phyloP scores from a whole-genome alignment of 2,329 filamentous ascomycete genomes.

The Pseudopithomyces maydicus region DNA sequence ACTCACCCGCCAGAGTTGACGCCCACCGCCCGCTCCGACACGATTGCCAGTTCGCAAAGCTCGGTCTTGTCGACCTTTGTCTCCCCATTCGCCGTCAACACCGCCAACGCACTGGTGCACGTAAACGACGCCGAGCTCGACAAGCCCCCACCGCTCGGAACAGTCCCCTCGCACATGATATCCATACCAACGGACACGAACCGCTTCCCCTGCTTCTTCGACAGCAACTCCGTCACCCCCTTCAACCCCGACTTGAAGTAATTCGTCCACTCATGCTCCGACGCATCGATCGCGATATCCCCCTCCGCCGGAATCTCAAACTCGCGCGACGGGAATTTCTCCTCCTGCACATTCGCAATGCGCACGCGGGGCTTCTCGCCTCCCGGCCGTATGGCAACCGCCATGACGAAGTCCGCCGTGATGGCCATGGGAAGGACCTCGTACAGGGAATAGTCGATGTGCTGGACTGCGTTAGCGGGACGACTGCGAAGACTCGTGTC shows the following conservation, averaged over 20 bases:
- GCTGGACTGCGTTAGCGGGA: slow-evolving; percentile 50
- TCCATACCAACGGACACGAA: slow-evolving; percentile 80
- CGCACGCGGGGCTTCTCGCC: slow-evolving; percentile 66
- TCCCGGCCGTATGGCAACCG: slow-evolving; percentile 66
- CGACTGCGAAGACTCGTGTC: no score
- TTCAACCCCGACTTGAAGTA: slow-evolving; percentile 94
- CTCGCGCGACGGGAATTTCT: slow-evolving; percentile 75
- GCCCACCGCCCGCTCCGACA: slow-evolving; percentile 90
- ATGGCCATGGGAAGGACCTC: slow-evolving; percentile 95
- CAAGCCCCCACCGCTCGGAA: slow-evolving; percentile 88
- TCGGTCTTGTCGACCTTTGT: slow-evolving; percentile 84
- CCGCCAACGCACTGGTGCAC: slow-evolving; percentile 84
- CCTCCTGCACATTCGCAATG: slow-evolving; percentile 77
- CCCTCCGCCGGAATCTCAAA: slow-evolving; percentile 71
- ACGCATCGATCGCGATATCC: slow-evolving; percentile 73
- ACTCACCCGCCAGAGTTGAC: slow-evolving; percentile 92
- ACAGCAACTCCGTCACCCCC: slow-evolving; percentile 79
- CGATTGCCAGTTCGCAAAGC: slow-evolving; percentile 88
- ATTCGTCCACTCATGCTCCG: slow-evolving; percentile 92
- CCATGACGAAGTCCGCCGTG: slow-evolving; percentile 86
- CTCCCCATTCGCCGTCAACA: slow-evolving; percentile 84
- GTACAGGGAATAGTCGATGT: slow-evolving; percentile 98
- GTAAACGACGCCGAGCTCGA: slow-evolving; percentile 95
- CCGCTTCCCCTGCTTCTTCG: slow-evolving; percentile 64
- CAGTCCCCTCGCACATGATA: slow-evolving; percentile 86